Conservation (phyloP, 768 basidiomycete species). For the Naganishia antarctica region DNA sequence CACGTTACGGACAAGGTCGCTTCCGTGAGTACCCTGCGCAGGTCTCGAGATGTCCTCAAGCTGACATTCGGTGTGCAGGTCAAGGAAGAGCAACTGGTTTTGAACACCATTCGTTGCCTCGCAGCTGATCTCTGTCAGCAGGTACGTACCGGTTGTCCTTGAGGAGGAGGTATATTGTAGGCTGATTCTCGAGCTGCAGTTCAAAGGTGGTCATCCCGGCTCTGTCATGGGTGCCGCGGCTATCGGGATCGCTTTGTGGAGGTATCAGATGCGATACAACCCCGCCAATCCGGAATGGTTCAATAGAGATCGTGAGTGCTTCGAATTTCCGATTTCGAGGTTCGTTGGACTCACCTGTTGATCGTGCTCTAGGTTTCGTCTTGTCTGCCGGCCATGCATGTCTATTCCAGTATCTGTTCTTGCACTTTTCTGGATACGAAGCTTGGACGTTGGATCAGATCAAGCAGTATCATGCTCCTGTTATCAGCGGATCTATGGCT, state of each 20-base stretch:
- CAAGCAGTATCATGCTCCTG: conserved; percentile 44
- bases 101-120: conserved; percentile 46
- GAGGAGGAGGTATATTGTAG: no score
- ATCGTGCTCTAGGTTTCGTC: conserved; percentile 28
- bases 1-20: conserved; percentile 28
- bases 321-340: not conserved
- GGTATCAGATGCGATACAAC: conserved; percentile 47
- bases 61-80: no score
- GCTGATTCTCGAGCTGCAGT: no score
- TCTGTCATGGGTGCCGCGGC: conserved; percentile 50
- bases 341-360: not conserved
- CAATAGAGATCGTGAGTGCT: conserved; percentile 37
- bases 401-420: conserved; percentile 47
- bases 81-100: conserved; percentile 40
- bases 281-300: conserved; percentile 49
- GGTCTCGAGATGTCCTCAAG: no score
- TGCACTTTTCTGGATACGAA: conserved; percentile 46
- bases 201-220: conserved; percentile 49
- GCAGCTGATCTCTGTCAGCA: conserved; percentile 46
- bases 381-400: conserved; percentile 42
- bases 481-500: conserved; percentile 39
- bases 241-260: conserved; percentile 46
- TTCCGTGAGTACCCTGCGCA: conserved; percentile 33
- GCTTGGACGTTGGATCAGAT: conserved; percentile 48
- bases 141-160: no score